A percentile compares a stretch with the other conserved stretches of the same genome.
Evolutionary conservation across 192 early-diverging fungal genomes (phyloP).

Genomic region (Gryganskiella cystojenkinii): DNA sequence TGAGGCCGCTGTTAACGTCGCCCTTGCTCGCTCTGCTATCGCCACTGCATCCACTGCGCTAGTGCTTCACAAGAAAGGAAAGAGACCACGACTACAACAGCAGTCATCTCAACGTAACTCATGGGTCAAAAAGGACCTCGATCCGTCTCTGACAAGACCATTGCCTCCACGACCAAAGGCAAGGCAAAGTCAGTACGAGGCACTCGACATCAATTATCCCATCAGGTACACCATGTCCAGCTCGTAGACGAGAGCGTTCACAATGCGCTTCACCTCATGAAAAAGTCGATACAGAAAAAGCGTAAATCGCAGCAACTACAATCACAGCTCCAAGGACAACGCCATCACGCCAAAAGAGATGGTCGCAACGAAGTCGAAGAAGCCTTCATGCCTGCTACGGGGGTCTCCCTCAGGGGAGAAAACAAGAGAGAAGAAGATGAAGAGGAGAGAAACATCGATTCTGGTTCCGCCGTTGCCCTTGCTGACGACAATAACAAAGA

Average conservation of each 20-base stretch:
- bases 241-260: constrained; percentile 32
- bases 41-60: too few relatives aligned
- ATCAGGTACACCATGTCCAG: constrained; percentile 40
- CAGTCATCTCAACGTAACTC: too few relatives aligned
- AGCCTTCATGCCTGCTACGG: not conserved
- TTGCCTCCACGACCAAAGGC: too few relatives aligned
- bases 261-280: constrained; percentile 14
- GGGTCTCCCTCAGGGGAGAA: too few relatives aligned
- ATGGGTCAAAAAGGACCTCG: too few relatives aligned
- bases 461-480: not conserved
- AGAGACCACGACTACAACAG: too few relatives aligned
- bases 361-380: not conserved
- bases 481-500: not conserved
- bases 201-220: not conserved
- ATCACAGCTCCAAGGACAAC: not conserved
- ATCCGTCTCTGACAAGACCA: too few relatives aligned
- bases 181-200: too few relatives aligned
- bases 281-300: constrained; percentile 27
- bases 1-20: too few relatives aligned
- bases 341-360: too few relatives aligned
- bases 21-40: too few relatives aligned
- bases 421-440: not conserved
- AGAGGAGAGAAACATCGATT: constrained; percentile 1
- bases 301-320: not conserved
- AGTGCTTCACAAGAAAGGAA: too few relatives aligned